Conservation (phyloP, 2,329 filamentous ascomycete species). For the Venturia pyrina region DNA sequence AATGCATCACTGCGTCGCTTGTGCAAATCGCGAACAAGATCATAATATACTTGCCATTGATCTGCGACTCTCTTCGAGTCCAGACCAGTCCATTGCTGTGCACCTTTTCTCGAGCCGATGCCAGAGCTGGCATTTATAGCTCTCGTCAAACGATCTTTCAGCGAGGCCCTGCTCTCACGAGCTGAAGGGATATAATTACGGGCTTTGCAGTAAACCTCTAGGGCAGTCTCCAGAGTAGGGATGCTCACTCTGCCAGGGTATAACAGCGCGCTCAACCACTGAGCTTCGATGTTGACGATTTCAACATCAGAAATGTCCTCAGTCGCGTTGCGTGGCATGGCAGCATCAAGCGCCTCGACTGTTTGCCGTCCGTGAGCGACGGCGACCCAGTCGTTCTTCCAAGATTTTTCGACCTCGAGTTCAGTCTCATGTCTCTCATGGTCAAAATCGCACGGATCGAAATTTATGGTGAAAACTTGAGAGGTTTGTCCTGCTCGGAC, state of each 20-base stretch:
- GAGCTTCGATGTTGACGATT: slow-evolving; percentile 40
- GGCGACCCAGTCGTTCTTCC: slow-evolving; percentile 46
- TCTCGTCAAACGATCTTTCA: slow-evolving; percentile 68
- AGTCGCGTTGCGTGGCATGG: not conserved
- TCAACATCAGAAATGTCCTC: not conserved
- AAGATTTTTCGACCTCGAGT: slow-evolving; percentile 39
- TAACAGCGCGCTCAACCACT: slow-evolving; percentile 78
- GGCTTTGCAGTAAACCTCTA: slow-evolving; percentile 69
- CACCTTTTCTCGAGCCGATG: slow-evolving; percentile 49
- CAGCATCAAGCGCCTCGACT: slow-evolving; percentile 25
- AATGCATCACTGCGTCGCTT: slow-evolving; percentile 75
- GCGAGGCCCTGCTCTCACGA: slow-evolving; percentile 32
- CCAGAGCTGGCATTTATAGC: slow-evolving; percentile 38
- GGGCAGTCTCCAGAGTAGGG: slow-evolving; percentile 71
- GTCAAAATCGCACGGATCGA: slow-evolving; percentile 55
- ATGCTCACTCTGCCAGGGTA: slow-evolving; percentile 72
- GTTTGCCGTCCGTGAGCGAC: slow-evolving; percentile 34
- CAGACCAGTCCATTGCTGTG: slow-evolving; percentile 26
- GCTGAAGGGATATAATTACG: slow-evolving; percentile 22
- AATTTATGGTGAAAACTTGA: slow-evolving; percentile 61
- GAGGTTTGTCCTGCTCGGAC: slow-evolving; percentile 47
- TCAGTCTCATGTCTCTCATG: slow-evolving; percentile 18
- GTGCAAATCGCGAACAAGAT: slow-evolving; percentile 75
- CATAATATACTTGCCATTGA: slow-evolving; percentile 87
- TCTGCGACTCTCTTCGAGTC: slow-evolving; percentile 50